Conservation (phyloP, 1,139 yeast species). For the Kodamaea arcana region DNA sequence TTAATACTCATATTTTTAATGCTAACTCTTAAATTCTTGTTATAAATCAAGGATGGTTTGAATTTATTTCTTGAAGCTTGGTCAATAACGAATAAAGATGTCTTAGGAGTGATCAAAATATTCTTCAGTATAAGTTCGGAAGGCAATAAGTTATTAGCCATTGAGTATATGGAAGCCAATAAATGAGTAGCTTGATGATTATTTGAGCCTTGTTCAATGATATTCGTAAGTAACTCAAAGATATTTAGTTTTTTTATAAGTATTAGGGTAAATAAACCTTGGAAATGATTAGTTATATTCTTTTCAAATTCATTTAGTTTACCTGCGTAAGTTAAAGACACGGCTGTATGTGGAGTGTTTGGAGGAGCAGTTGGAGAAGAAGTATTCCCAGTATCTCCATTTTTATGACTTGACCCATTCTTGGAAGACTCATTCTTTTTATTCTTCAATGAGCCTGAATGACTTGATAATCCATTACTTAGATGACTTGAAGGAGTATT, state of each 20-base stretch:
- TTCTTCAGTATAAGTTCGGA: conserved; percentile 18
- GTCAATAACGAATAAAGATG: conserved; percentile 37
- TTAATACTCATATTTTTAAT: conserved; percentile 41
- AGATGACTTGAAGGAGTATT: too few species aligned
- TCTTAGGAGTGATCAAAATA: conserved; percentile 9
- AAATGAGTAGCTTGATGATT: conserved; percentile 60
- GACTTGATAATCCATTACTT: too few species aligned
- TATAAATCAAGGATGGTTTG: conserved; percentile 25
- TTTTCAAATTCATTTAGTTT: conserved; percentile 12
- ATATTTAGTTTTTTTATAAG: conserved; percentile 53
- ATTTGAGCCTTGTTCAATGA: conserved; percentile 46
- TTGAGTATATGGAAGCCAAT: conserved; percentile 55
- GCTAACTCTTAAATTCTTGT: conserved; percentile 12
- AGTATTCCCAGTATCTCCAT: not conserved
- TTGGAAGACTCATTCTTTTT: too few species aligned
- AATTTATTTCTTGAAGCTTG: conserved; percentile 29
- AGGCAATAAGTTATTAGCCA: conserved; percentile 56
- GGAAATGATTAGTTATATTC: conserved; percentile 50
- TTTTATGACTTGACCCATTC: not conserved
- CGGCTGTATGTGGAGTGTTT: too few species aligned
- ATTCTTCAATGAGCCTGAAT: too few species aligned
- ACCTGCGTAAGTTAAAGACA: not conserved
- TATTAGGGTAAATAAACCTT: conserved; percentile 53
- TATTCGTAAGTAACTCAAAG: conserved; percentile 41
- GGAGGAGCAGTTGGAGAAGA: not conserved